Conservation (phyloP, 2,329 filamentous ascomycete species). For the Fonsecaea pedrosoi region DNA sequence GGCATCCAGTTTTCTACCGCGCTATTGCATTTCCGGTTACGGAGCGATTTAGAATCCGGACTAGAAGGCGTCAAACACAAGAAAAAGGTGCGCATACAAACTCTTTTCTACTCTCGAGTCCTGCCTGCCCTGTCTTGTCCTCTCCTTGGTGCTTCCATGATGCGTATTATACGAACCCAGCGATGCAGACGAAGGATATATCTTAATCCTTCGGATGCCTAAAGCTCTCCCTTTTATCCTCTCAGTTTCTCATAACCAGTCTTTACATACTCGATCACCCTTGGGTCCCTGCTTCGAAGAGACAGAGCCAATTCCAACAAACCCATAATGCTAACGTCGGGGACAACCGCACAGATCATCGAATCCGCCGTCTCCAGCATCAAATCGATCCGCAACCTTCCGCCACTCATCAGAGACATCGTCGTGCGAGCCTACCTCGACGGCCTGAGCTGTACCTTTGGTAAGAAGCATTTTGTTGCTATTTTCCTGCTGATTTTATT, state of each 20-base stretch:
- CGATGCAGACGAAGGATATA: no score
- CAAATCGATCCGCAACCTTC: conserved; percentile 15
- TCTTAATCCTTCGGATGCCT: no score
- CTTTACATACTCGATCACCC: background rate
- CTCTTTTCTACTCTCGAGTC: background rate
- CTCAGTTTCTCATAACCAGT: no score
- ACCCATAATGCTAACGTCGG: no score
- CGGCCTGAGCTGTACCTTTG: conserved; percentile 25
- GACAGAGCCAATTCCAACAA: no score
- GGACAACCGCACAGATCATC: conserved; percentile 20
- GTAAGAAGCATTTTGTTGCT: conserved; percentile 4
- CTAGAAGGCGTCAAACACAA: conserved; percentile 17
- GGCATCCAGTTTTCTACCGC: conserved; percentile 27
- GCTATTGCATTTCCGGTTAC: conserved; percentile 19
- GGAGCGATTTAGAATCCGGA: background rate
- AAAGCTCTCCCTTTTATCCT: no score
- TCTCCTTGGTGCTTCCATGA: no score
- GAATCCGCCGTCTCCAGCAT: conserved; percentile 29
- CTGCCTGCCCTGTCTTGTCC: no score
- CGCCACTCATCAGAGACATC: conserved; percentile 15
- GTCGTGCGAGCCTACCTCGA: conserved; percentile 27
- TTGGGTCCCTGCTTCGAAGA: no score
- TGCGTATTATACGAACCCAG: no score
- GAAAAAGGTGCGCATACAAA: background rate
- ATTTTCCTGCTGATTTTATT: background rate